Base-by-base conservation (phyloP, 208 protist genomes). In the Trypanosoma scelopori region DNA sequence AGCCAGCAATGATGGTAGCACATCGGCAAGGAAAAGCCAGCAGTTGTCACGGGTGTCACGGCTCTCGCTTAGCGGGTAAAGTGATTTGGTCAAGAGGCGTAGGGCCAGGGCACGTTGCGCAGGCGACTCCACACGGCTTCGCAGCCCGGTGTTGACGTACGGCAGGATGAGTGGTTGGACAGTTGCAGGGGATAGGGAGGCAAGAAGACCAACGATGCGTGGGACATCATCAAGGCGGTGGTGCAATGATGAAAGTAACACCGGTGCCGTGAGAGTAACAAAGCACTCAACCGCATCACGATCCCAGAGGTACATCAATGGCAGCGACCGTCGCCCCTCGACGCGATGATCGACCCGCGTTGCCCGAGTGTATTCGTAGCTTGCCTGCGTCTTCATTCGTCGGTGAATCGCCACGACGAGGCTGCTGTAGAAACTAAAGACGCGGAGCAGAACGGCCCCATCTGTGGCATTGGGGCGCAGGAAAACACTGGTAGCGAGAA, bases 401-500 rank as follows among this genome's bases (percentile, higher is more conserved):
- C 46, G 39, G 30, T 68, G 53, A 18, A 59, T 78, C 30, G 56
- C 55, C 1, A 58, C 55, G 15, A 86, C 80, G 45, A 89, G 55
- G 28, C 30, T 62, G 22, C 42, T 28, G 73, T 83, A 88, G 56
- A 82, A 78, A 13, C 43, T 45, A 58, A 77, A 82, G 13, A 89
- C 78, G 39, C 47, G 55, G 50, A 15, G 65, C 48, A 49, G 68
- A 32, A 47, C 66, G 47, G 12, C 41, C 28, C 5, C 46, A 61
- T 48, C 47, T 25, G 79, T 49, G 45, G 71, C 56, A 74, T 74
- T 74, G 0, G 83, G 85, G 6, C 81, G 76, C 69, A 94, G 55
- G 46, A 92, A 85, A 7, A 90, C 84, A 41, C 73, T 78, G 25
- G 79, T 89, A 16, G 85, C 81, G 58, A 82, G 81, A 25, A 94